Percentiles rank a stretch among this genome's conserved stretches.
Conservation (phyloP, 495 filamentous ascomycete genomes). For the Penicillium canariense region DNA sequence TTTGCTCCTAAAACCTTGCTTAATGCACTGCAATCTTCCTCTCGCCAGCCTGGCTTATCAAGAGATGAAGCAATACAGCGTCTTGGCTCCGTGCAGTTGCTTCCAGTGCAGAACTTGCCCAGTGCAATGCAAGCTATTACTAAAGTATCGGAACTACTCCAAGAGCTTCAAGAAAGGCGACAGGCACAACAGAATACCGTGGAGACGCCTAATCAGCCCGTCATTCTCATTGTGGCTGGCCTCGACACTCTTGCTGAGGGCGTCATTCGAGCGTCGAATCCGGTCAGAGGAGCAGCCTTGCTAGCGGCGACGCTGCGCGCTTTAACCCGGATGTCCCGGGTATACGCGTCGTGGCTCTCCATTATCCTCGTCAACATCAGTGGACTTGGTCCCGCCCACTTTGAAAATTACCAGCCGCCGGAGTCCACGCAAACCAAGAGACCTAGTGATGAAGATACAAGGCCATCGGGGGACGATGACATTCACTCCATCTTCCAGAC, state of each 20-base stretch:
- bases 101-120: slow-evolving; percentile 37
- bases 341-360: slow-evolving; percentile 29
- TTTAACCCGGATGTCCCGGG: slow-evolving; percentile 33
- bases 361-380: slow-evolving; percentile 41
- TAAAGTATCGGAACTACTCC: slow-evolving; percentile 30
- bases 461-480: slow-evolving; percentile 20
- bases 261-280: slow-evolving; percentile 41
- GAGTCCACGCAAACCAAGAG: background rate
- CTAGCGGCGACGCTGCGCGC: slow-evolving; percentile 34
- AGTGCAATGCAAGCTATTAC: slow-evolving; percentile 36
- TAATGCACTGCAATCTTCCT: slow-evolving; percentile 22
- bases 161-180: slow-evolving; percentile 16
- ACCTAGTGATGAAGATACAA: slow-evolving; percentile 2
- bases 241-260: slow-evolving; percentile 42
- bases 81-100: slow-evolving; percentile 40
- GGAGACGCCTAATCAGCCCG: background rate
- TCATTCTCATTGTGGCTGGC: slow-evolving; percentile 36
- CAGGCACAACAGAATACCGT: background rate
- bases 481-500: slow-evolving; percentile 36
- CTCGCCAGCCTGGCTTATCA: slow-evolving; percentile 20
- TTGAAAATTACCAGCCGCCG: slow-evolving; percentile 2
- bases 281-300: slow-evolving; percentile 37
- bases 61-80: slow-evolving; percentile 33
- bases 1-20: slow-evolving; percentile 74
- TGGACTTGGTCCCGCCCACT: slow-evolving; percentile 29